These are phyloP conservation scores for Yamadazyma olivae DNA, from an alignment of 805 yeast species.

Conservation along the genomic window DNA sequence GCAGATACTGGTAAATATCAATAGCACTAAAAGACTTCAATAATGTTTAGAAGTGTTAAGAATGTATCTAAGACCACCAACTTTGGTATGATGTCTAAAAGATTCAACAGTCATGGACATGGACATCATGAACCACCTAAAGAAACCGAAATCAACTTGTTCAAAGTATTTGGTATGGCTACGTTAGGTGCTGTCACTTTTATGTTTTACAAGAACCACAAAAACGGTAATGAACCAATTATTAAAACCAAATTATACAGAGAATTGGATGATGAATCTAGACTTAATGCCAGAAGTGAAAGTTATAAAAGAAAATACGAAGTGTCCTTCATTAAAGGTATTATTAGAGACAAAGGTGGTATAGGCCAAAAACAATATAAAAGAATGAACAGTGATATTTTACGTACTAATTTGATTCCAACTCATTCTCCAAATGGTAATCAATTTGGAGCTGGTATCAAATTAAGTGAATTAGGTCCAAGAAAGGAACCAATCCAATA, in stretches of 20 bases:
- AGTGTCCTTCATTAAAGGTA: slow-evolving; percentile 39
- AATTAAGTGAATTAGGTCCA: slow-evolving; percentile 42
- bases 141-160: slow-evolving; percentile 34
- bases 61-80: slow-evolving; percentile 6
- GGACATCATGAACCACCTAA: slow-evolving; percentile 19
- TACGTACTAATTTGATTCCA: slow-evolving; percentile 31
- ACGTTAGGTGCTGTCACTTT: slow-evolving; percentile 35
- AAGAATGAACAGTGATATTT: slow-evolving; percentile 25
- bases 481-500: slow-evolving; percentile 40
- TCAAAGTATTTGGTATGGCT: slow-evolving; percentile 41
- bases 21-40: too few species aligned
- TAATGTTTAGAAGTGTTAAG: slow-evolving; percentile 12
- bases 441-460: slow-evolving; percentile 44
- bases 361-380: slow-evolving; percentile 41
- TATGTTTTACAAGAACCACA: slow-evolving; percentile 28
- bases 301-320: slow-evolving; percentile 37
- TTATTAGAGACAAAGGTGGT: slow-evolving; percentile 44
- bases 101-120: slow-evolving; percentile 19
- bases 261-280: slow-evolving; percentile 27
- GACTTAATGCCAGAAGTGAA: slow-evolving; percentile 33
- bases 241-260: slow-evolving; percentile 37
- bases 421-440: slow-evolving; percentile 39
- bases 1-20: slow-evolving; percentile 3
- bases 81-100: slow-evolving; percentile 8
- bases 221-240: slow-evolving; percentile 32